Evolutionary conservation across 805 yeast species (phyloP).

Genomic region (Saturnispora gosingensis): DNA sequence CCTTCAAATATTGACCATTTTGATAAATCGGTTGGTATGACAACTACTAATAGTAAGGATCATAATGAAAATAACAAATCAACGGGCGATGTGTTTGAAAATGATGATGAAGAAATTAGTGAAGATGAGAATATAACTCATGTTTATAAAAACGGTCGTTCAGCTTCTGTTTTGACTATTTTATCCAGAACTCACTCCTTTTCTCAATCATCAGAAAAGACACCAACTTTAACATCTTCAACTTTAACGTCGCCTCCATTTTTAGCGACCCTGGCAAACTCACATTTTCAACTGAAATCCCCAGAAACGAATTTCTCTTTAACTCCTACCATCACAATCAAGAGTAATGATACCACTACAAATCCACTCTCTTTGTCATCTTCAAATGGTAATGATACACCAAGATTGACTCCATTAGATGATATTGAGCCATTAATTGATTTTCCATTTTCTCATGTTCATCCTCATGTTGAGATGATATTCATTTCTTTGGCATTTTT

Average conservation of each 20-base stretch:
- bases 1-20: conserved; percentile 1
- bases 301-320: conserved; percentile 3
- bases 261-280: conserved; percentile 1
- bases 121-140: conserved; percentile 1
- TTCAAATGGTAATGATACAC: not conserved
- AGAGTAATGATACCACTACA: not conserved
- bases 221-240: conserved; percentile 23
- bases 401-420: conserved; percentile 5
- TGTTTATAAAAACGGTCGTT: conserved; percentile 16
- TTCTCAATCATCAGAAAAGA: conserved; percentile 17
- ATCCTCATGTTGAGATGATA: conserved; percentile 67
- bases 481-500: conserved; percentile 72
- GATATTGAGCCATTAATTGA: conserved; percentile 21
- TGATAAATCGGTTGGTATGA: not conserved
- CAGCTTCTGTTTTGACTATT: conserved; percentile 26
- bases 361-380: not conserved
- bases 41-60: not conserved
- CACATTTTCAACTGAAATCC: not conserved
- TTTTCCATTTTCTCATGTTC: conserved; percentile 51
- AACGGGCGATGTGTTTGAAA: conserved; percentile 1
- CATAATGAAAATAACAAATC: not conserved
- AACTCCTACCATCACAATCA: conserved; percentile 3
- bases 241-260: conserved; percentile 11
- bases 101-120: conserved; percentile 4
- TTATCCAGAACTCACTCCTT: conserved; percentile 17